Evolutionary conservation across 345 rosid genomes (phyloP).

Genomic region (Psidium friedrichsthalianum): DNA sequence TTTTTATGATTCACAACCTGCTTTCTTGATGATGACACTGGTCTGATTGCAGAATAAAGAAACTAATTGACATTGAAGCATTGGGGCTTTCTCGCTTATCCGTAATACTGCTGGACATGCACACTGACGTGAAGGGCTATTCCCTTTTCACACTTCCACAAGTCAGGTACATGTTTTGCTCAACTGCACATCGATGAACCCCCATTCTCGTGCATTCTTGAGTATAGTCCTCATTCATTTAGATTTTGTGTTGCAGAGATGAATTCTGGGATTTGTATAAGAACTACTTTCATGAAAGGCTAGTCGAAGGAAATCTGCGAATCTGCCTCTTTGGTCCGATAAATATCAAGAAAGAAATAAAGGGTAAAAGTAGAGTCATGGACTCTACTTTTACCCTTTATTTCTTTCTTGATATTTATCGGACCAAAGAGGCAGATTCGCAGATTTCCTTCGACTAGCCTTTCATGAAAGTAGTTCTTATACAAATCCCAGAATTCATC

Average conservation of each 20-base stretch:
- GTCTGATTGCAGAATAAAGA: slow-evolving; percentile 43
- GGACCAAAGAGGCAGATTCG: slow-evolving; percentile 67
- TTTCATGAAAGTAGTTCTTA: slow-evolving; percentile 54
- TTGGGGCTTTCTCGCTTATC: slow-evolving; percentile 65
- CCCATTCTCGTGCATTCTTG: background rate
- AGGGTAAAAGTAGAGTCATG: slow-evolving; percentile 20
- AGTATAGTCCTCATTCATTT: background rate
- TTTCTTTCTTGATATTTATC: slow-evolving; percentile 8
- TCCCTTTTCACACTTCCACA: slow-evolving; percentile 81
- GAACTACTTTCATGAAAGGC: slow-evolving; percentile 49
- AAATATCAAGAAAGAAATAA: slow-evolving; percentile 12
- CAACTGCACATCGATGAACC: background rate
- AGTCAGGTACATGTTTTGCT: slow-evolving; percentile 48
- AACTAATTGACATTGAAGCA: slow-evolving; percentile 68
- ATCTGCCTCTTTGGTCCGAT: slow-evolving; percentile 65
- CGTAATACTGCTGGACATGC: slow-evolving; percentile 53
- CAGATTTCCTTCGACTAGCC: slow-evolving; percentile 36
- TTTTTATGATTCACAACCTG: background rate
- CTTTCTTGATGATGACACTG: background rate
- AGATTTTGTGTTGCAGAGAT: slow-evolving; percentile 36
- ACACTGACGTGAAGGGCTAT: slow-evolving; percentile 63
- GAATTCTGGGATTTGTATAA: slow-evolving; percentile 87
- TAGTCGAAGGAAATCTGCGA: slow-evolving; percentile 39
- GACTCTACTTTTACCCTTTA: slow-evolving; percentile 23
- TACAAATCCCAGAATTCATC: slow-evolving; percentile 90